A percentile compares a stretch with the other conserved stretches of the same genome.
phyloP scores from a whole-genome alignment of 164 flowering plant genomes.

The Amborella trichopoda region DNA sequence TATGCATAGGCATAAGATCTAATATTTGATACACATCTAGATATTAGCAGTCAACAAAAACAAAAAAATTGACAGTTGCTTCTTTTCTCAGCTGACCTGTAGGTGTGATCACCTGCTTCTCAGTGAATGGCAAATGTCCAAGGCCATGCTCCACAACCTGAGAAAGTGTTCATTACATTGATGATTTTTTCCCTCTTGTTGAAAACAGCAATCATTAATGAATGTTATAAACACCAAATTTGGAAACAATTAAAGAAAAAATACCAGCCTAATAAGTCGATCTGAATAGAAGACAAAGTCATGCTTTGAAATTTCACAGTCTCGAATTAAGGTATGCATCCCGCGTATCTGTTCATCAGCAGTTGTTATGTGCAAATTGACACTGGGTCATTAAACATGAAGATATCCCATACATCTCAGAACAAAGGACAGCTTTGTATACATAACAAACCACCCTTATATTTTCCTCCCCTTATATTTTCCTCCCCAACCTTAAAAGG shows the following conservation, averaged over 20 bases:
- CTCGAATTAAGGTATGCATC: constrained; percentile 93
- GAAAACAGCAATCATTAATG: background rate
- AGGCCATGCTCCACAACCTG: constrained; percentile 99
- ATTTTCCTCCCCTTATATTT: too few relatives aligned
- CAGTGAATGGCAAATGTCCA: constrained; percentile 95
- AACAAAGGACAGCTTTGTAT: too few relatives aligned
- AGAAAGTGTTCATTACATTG: constrained; percentile 7
- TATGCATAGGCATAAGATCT: too few relatives aligned
- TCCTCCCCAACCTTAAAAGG: too few relatives aligned
- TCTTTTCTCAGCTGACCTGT: constrained; percentile 44
- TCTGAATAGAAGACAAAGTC: constrained; percentile 95
- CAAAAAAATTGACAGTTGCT: too few relatives aligned
- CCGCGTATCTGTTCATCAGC: constrained; percentile 80
- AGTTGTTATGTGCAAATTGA: too few relatives aligned
- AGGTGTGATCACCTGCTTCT: constrained; percentile 89
- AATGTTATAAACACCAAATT: background rate
- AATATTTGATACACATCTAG: too few relatives aligned
- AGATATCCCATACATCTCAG: too few relatives aligned
- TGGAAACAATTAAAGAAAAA: constrained; percentile 8
- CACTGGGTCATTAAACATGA: too few relatives aligned
- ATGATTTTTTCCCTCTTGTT: background rate
- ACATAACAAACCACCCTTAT: too few relatives aligned
- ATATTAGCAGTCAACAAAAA: too few relatives aligned
- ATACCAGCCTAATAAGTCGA: constrained; percentile 93
- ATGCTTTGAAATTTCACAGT: constrained; percentile 79